phyloP scores from a whole-genome alignment of 2,329 filamentous ascomycete species.

The Teratosphaeria pseudoeucalypti region DNA sequence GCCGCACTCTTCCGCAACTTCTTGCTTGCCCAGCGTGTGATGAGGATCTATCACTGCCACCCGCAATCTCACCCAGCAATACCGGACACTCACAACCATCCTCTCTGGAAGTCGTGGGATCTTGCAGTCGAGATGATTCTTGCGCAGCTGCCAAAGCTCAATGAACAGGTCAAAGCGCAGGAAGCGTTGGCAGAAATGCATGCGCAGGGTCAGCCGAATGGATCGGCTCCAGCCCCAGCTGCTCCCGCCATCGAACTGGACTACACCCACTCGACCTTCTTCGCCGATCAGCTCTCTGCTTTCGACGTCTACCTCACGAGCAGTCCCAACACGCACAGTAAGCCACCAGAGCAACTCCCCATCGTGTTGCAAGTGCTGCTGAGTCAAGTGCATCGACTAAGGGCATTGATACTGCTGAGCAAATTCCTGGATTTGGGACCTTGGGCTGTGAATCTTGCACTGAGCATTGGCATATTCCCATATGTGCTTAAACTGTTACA shows the following conservation, averaged over 20 bases:
- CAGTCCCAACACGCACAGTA: constrained; percentile 73
- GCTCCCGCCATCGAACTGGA: constrained; percentile 53
- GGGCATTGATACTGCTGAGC: constrained; percentile 81
- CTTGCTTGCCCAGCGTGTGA: constrained; percentile 83
- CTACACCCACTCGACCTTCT: constrained; percentile 91
- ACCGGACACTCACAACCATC: constrained; percentile 91
- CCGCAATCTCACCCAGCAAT: constrained; percentile 84
- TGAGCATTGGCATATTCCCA: constrained; percentile 97
- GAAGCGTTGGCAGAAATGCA: constrained; percentile 14
- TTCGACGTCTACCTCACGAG: constrained; percentile 91
- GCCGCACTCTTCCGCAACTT: constrained; percentile 95
- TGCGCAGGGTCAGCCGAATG: not conserved
- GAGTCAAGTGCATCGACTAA: constrained; percentile 85
- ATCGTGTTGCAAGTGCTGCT: constrained; percentile 92
- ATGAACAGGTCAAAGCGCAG: constrained; percentile 62
- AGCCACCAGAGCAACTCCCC: constrained; percentile 74
- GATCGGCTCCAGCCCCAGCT: constrained; percentile 2
- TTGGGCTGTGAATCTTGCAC: constrained; percentile 95
- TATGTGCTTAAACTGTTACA: constrained; percentile 97
- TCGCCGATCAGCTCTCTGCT: constrained; percentile 90
- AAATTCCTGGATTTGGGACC: constrained; percentile 91
- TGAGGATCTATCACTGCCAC: constrained; percentile 92
- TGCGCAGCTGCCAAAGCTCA: constrained; percentile 72
- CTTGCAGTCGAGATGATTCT: constrained; percentile 91
- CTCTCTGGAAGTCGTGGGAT: constrained; percentile 96